phyloP scores from a whole-genome alignment of 768 basidiomycete species.

The Saitozyma podzolica region DNA sequence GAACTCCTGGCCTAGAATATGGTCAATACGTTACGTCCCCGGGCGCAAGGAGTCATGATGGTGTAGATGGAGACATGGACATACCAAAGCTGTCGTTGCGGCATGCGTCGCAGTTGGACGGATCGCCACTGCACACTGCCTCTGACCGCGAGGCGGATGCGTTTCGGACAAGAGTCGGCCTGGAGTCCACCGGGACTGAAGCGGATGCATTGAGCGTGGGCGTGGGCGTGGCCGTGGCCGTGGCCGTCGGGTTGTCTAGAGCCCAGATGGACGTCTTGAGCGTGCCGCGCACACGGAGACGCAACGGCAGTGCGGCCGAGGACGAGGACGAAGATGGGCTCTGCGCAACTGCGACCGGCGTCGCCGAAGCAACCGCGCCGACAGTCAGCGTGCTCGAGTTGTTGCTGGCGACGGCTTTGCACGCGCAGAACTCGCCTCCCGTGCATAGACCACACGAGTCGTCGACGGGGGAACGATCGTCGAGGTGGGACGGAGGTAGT shows the following conservation, averaged over 20 bases:
- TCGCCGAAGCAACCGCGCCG: background rate
- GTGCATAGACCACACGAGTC: slow-evolving; percentile 37
- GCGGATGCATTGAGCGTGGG: too few species aligned
- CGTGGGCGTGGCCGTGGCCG: background rate
- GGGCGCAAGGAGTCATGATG: background rate
- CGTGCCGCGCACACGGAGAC: slow-evolving; percentile 1
- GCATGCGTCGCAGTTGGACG: slow-evolving; percentile 45
- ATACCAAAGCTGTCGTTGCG: slow-evolving; percentile 42
- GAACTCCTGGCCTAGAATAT: slow-evolving; percentile 39
- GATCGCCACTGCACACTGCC: slow-evolving; percentile 46
- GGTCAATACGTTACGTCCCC: too few species aligned
- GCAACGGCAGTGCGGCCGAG: slow-evolving; percentile 12
- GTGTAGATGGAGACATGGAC: slow-evolving; percentile 2
- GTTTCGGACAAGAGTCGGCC: too few species aligned
- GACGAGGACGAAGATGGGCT: background rate
- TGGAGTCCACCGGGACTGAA: too few species aligned
- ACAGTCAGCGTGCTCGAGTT: slow-evolving; percentile 5
- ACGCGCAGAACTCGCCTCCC: slow-evolving; percentile 38
- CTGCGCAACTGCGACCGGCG: background rate
- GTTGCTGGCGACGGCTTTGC: slow-evolving; percentile 16
- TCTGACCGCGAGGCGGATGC: slow-evolving; percentile 3
- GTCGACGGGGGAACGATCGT: background rate
- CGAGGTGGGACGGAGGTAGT: slow-evolving; percentile 9
- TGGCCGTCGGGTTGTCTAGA: slow-evolving; percentile 11
- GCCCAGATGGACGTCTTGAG: slow-evolving; percentile 29